These are phyloP conservation scores for Scenedesmus sp. DNA, from an alignment of 163 green algal species.

Conservation along the genomic window DNA sequence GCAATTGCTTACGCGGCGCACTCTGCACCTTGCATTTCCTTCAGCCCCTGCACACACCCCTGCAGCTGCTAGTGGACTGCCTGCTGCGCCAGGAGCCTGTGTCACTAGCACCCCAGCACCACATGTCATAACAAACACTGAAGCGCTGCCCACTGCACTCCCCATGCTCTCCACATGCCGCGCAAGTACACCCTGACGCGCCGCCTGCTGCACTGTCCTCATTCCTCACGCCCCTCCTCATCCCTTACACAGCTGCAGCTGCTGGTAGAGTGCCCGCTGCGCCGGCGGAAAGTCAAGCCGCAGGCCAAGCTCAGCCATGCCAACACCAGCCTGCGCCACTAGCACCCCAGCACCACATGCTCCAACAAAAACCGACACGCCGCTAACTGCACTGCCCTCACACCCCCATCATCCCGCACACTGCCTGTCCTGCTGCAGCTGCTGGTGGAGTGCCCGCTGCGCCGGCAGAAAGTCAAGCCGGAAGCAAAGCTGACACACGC, in stretches of 20 bases:
- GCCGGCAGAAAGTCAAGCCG: conserved; percentile 60
- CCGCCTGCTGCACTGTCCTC: background rate
- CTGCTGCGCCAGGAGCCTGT: background rate
- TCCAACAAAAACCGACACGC: too few relatives aligned
- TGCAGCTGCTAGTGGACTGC: background rate
- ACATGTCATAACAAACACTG: too few relatives aligned
- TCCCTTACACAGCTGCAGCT: conserved; percentile 39
- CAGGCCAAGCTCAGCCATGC: conserved; percentile 72
- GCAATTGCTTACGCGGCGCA: background rate
- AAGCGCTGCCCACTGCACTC: too few relatives aligned
- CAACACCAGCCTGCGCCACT: conserved; percentile 52
- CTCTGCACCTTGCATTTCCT: background rate
- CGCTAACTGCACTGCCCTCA: background rate
- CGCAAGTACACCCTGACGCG: too few relatives aligned
- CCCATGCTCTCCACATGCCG: too few relatives aligned
- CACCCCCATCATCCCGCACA: background rate
- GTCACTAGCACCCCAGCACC: background rate
- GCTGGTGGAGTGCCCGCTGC: conserved; percentile 57
- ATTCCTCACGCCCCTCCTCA: too few relatives aligned
- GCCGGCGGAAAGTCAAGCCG: conserved; percentile 58
- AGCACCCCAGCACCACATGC: too few relatives aligned
- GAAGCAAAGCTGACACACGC: conserved; percentile 73
- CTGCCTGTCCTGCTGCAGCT: conserved; percentile 44
- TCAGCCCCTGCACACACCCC: background rate
- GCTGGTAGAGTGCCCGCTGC: conserved; percentile 57